Percentiles rank a stretch among this genome's conserved stretches.
Conservation (phyloP, 495 filamentous ascomycete species). For the Podospora anserina region DNA sequence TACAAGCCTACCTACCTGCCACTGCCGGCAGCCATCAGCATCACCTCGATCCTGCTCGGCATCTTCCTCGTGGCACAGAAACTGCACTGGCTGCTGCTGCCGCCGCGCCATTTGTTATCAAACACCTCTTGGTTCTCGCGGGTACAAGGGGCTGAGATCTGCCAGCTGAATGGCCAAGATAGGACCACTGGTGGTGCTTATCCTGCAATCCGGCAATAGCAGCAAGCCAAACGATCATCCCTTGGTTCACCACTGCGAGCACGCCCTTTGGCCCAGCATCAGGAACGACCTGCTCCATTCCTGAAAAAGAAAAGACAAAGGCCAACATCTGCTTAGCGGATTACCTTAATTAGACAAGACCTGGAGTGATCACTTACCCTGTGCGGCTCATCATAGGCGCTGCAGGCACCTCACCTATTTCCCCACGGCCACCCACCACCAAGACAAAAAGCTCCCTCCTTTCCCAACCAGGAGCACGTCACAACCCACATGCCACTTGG, state of each 20-base stretch:
- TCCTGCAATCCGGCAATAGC: constrained; percentile 29
- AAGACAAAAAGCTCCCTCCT: neutral
- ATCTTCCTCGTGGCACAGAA: constrained; percentile 18
- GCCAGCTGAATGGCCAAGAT: constrained; percentile 32
- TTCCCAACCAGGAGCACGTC: neutral
- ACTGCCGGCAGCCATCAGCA: constrained; percentile 15
- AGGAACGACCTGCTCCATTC: constrained; percentile 1
- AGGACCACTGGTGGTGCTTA: constrained; percentile 22
- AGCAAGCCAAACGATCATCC: constrained; percentile 15
- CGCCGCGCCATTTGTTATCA: constrained; percentile 26
- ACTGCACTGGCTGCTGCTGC: constrained; percentile 15
- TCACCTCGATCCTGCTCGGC: constrained; percentile 11
- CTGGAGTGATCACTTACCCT: constrained; percentile 12
- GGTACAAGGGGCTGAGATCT: constrained; percentile 23
- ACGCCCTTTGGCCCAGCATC: constrained; percentile 5
- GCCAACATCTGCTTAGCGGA: constrained; percentile 17
- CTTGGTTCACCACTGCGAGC: constrained; percentile 10
- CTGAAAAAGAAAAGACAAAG: neutral
- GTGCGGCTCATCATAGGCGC: constrained; percentile 14
- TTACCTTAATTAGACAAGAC: constrained; percentile 9
- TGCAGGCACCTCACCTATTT: constrained; percentile 7
- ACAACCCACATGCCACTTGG: constrained; percentile 4
- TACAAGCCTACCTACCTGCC: constrained; percentile 15
- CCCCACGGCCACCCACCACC: constrained; percentile 5
- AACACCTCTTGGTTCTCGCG: constrained; percentile 9